phyloP scores from a whole-genome alignment of 2,329 filamentous ascomycete species.

The Ceratocystis papillata region DNA sequence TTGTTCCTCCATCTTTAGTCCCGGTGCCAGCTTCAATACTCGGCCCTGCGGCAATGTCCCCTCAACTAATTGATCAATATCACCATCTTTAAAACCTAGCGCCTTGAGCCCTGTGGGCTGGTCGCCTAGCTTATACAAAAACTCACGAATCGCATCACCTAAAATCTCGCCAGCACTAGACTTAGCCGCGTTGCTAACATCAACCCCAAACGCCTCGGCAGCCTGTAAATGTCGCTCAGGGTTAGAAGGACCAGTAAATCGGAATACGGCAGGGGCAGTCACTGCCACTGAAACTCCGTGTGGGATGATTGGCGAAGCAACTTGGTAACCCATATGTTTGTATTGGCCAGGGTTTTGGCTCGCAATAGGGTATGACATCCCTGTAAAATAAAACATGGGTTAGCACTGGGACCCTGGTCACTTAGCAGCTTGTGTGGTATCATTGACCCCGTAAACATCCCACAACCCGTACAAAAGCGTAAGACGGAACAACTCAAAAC shows the following conservation, averaged over 20 bases:
- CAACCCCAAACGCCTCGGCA: constrained; percentile 82
- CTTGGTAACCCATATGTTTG: constrained; percentile 74
- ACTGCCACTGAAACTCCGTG: constrained; percentile 94
- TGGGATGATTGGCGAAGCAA: constrained; percentile 70
- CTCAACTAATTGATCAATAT: constrained; percentile 79
- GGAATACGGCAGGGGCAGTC: constrained; percentile 85
- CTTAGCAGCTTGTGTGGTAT: neutral
- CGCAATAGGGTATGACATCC: constrained; percentile 97
- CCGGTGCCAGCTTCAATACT: constrained; percentile 85
- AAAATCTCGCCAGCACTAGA: constrained; percentile 86
- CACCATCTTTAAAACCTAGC: constrained; percentile 63
- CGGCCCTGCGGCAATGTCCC: constrained; percentile 86
- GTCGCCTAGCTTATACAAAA: constrained; percentile 73
- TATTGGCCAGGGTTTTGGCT: constrained; percentile 81
- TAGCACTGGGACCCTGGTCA: neutral
- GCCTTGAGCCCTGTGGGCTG: constrained; percentile 79
- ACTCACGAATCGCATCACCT: constrained; percentile 68
- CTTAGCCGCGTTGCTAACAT: constrained; percentile 74
- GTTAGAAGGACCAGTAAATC: constrained; percentile 82
- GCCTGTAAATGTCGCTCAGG: constrained; percentile 83
- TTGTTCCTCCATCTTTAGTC: constrained; percentile 53
- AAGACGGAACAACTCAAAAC: neutral
- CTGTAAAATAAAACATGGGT: constrained; percentile 30
- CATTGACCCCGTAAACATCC: neutral
- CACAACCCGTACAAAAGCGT: neutral